Percentiles rank a stretch among this genome's conserved stretches.
These are phyloP conservation scores for Filobasidium wieringae DNA, from an alignment of 768 basidiomycete species.

Conservation along the genomic window DNA sequence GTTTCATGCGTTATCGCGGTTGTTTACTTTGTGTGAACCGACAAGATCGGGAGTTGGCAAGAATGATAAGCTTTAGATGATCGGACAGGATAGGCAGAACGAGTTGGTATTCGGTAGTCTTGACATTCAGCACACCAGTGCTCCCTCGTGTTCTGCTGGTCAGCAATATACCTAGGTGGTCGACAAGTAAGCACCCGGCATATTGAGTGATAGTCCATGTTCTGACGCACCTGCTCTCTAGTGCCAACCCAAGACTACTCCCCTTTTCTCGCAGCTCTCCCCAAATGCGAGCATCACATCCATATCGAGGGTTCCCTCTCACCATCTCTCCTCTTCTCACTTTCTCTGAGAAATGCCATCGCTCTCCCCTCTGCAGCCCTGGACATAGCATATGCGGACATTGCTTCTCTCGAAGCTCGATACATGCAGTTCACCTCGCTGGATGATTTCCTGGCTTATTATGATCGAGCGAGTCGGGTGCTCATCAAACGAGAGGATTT, in stretches of 20 bases:
- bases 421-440: constrained; percentile 21
- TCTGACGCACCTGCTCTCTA: too few species aligned
- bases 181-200: too few species aligned
- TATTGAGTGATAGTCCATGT: too few species aligned
- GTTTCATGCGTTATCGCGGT: background rate
- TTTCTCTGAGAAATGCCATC: constrained; percentile 18
- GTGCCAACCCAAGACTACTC: too few species aligned
- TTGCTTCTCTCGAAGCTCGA: constrained; percentile 10
- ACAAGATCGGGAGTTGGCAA: too few species aligned
- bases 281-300: constrained; percentile 23
- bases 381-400: constrained; percentile 5
- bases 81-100: too few species aligned
- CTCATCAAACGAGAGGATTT: constrained; percentile 19
- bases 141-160: too few species aligned
- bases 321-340: constrained; percentile 17
- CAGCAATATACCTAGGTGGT: too few species aligned
- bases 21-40: too few species aligned
- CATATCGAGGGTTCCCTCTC: constrained; percentile 25
- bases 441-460: constrained; percentile 22
- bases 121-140: too few species aligned
- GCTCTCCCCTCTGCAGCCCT: constrained; percentile 6
- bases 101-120: too few species aligned
- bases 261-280: background rate
- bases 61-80: too few species aligned
- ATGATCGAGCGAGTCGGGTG: constrained; percentile 19